These are phyloP conservation scores for Meyerozyma smithsonii DNA, from an alignment of 1,139 yeast genomes.

Conservation along the genomic window DNA sequence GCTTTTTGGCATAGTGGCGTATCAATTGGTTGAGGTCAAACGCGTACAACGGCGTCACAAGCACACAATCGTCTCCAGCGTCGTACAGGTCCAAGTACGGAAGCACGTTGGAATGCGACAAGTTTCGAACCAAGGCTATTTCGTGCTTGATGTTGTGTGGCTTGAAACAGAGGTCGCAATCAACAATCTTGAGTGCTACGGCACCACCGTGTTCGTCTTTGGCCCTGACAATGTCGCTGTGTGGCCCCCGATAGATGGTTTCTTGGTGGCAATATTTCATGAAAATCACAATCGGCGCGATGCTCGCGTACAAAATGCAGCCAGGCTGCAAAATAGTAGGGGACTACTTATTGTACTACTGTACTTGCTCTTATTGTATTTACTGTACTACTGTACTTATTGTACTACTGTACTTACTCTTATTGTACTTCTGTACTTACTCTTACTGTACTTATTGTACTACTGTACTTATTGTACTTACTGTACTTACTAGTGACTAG, in stretches of 20 bases:
- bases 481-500: too few species aligned
- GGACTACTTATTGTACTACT: too few species aligned
- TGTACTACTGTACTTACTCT: too few species aligned
- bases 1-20: constrained; percentile 12
- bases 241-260: constrained; percentile 31
- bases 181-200: constrained; percentile 38
- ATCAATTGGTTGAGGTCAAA: constrained; percentile 25
- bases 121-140: constrained; percentile 21
- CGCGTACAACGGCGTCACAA: constrained; percentile 31
- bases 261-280: constrained; percentile 9
- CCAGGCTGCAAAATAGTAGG: background rate
- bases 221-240: constrained; percentile 31
- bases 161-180: constrained; percentile 29
- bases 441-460: too few species aligned
- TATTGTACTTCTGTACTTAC: too few species aligned
- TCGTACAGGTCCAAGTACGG: constrained; percentile 19
- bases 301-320: too few species aligned
- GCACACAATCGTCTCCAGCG: constrained; percentile 28
- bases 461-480: too few species aligned
- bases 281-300: too few species aligned
- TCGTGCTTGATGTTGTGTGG: constrained; percentile 40
- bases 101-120: constrained; percentile 21
- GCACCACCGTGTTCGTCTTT: constrained; percentile 10
- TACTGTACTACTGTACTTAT: too few species aligned
- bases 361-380: too few species aligned